Base-by-base conservation (phyloP, 371 early-diverging fungal species). In the Encephalitozoon romaleae region DNA sequence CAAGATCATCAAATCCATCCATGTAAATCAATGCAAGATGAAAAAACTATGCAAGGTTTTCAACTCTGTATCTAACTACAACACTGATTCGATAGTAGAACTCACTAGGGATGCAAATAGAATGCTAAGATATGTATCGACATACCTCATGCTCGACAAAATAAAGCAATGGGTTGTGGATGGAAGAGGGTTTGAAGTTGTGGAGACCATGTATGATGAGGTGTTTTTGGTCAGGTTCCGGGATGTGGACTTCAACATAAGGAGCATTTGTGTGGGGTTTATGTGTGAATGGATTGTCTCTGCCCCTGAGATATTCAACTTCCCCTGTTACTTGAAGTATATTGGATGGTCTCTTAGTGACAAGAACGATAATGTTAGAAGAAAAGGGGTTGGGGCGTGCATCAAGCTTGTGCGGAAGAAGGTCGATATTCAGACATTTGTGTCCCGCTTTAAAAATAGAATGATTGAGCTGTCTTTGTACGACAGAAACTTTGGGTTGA, bases 241-340 rank as follows among this genome's bases (percentile, higher is more conserved):
- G 38, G 80, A 79, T 41, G 67, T 79, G 6, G 75, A 76, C 67
- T 67, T 72, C 18, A 28, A 25, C 26, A 79, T 79, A 28, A 70
- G 80, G 53, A 25, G 34, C 5, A 9, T 70, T 25, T 73, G 54
- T 15, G 55, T 76, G 6, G 63, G 64, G n/a, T 79, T 74, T 59
- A 28, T 79, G 38, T 41, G 52, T 66, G 69, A 79, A 30, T 71
- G 41, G 39, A 55, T 79, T 52, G 15, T 18, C 2, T 21, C 51
- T 32, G 42, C n/a, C 15, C 25, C 28, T 15, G 65, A 51, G 38
- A 32, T 66, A 39, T 72, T 78, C 38, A 26, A 28, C 3, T 45
- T 25, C 32, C 52, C 54, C 43, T 49, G 53, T 9, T 72, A 78
- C 39, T 47, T 68, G 51, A 51, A 63, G 42, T 70, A 75, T 23